These are phyloP conservation scores for Lunularia cruciata DNA, from an alignment of 225 moss, liverwort and hornwort genomes.

Conservation along the genomic window DNA sequence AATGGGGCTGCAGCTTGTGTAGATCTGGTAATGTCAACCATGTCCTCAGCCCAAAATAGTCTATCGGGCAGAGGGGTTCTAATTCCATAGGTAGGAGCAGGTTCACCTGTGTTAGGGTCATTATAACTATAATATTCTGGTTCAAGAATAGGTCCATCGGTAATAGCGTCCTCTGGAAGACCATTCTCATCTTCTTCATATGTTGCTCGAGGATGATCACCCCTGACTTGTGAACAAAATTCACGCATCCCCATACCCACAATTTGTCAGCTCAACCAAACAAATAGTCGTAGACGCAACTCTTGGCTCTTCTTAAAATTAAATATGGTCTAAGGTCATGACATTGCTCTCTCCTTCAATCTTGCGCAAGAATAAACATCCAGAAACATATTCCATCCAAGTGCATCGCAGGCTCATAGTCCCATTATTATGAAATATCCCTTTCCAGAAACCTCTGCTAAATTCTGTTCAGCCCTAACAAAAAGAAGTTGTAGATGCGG, in stretches of 20 bases:
- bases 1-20: slow-evolving; percentile 48
- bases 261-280: background rate
- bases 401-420: too few species aligned
- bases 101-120: slow-evolving; percentile 75
- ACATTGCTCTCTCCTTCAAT: too few species aligned
- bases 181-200: slow-evolving; percentile 23
- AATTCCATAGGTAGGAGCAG: slow-evolving; percentile 73
- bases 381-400: too few species aligned
- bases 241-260: background rate
- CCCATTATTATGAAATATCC: too few species aligned
- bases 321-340: too few species aligned
- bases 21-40: slow-evolving; percentile 54
- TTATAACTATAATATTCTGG: slow-evolving; percentile 76
- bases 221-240: background rate
- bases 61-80: slow-evolving; percentile 60
- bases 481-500: background rate
- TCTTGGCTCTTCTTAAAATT: background rate
- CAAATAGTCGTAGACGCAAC: background rate
- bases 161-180: slow-evolving; percentile 57
- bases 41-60: slow-evolving; percentile 79
- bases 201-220: background rate
- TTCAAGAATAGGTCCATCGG: slow-evolving; percentile 46
- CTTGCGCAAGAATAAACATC: background rate
- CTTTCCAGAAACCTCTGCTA: too few species aligned
- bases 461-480: background rate